A percentile compares a stretch with the other conserved stretches of the same genome.
Conservation (phyloP, 257 asterid species). For the Scutellaria baicalensis region DNA sequence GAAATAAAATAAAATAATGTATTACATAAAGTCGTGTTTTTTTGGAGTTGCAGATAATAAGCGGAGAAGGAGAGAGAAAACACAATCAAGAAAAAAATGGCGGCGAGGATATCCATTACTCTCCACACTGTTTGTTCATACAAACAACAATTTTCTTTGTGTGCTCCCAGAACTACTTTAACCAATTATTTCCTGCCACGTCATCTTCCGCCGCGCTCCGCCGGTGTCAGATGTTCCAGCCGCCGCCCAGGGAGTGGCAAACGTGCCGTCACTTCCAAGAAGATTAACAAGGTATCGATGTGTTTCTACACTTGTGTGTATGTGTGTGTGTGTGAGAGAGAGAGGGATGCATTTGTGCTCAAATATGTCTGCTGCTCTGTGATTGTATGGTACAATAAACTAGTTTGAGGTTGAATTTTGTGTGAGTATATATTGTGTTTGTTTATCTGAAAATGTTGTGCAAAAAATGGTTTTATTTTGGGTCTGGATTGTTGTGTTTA, state of each 20-base stretch:
- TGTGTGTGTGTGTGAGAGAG: too few relatives aligned
- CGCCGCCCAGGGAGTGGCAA: slow-evolving; percentile 42
- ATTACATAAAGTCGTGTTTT: too few relatives aligned
- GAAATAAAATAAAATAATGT: too few relatives aligned
- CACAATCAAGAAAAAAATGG: slow-evolving; percentile 23
- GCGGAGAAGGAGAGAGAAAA: background rate
- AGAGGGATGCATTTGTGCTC: background rate
- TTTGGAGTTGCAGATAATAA: background rate
- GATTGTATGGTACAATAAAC: background rate
- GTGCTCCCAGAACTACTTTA: slow-evolving; percentile 15
- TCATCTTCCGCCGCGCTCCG: slow-evolving; percentile 25
- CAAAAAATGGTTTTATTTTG: background rate
- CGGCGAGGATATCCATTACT: slow-evolving; percentile 33
- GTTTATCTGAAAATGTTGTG: background rate
- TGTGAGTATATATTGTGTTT: background rate
- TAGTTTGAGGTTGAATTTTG: too few relatives aligned
- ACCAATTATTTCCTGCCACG: slow-evolving; percentile 19
- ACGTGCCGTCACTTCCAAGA: slow-evolving; percentile 33
- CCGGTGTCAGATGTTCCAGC: slow-evolving; percentile 44
- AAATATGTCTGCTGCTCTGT: background rate
- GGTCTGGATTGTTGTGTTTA: background rate
- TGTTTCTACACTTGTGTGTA: background rate
- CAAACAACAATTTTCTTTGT: slow-evolving; percentile 14
- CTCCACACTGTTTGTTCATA: slow-evolving; percentile 13
- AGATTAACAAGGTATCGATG: slow-evolving; percentile 31